phyloP scores from a whole-genome alignment of 2,329 filamentous ascomycete species.

The Boeremia lycopersici region DNA sequence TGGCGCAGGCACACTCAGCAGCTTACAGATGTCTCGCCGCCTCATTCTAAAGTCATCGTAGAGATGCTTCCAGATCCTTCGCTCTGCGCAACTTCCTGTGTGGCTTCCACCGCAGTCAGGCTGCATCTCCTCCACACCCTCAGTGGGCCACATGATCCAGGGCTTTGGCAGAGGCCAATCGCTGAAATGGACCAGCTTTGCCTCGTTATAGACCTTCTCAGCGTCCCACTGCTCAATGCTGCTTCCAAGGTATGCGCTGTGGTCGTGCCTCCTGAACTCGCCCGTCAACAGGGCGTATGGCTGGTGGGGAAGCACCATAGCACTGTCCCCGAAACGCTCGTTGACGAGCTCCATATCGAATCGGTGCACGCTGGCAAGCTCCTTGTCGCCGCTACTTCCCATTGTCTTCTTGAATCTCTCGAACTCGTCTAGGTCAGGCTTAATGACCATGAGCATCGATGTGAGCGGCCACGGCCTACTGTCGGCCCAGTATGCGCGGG shows the following conservation, averaged over 20 bases:
- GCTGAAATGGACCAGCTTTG: conserved; percentile 72
- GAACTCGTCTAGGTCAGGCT: conserved; percentile 63
- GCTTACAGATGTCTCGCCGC: conserved; percentile 49
- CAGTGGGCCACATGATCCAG: conserved; percentile 58
- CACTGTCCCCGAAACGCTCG: conserved; percentile 62
- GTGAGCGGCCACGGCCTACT: conserved; percentile 61
- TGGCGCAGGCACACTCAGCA: conserved; percentile 48
- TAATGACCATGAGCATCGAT: conserved; percentile 66
- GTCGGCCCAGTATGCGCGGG: conserved; percentile 72
- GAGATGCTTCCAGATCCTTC: conserved; percentile 52
- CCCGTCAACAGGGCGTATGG: conserved; percentile 66
- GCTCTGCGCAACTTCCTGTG: conserved; percentile 44
- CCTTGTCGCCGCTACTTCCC: conserved; percentile 31
- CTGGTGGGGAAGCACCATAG: conserved; percentile 68
- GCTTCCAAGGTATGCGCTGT: conserved; percentile 60
- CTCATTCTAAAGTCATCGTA: conserved; percentile 53
- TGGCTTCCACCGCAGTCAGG: conserved; percentile 50
- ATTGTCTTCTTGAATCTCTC: conserved; percentile 42
- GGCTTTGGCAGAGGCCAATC: conserved; percentile 75
- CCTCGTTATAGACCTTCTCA: conserved; percentile 60
- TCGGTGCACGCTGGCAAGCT: conserved; percentile 44
- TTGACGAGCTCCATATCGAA: conserved; percentile 75
- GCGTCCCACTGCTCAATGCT: conserved; percentile 64
- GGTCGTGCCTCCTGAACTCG: conserved; percentile 65
- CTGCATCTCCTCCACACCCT: conserved; percentile 51